Conservation (phyloP, 2,329 filamentous ascomycete species). For the Fusarium ambrosium region DNA sequence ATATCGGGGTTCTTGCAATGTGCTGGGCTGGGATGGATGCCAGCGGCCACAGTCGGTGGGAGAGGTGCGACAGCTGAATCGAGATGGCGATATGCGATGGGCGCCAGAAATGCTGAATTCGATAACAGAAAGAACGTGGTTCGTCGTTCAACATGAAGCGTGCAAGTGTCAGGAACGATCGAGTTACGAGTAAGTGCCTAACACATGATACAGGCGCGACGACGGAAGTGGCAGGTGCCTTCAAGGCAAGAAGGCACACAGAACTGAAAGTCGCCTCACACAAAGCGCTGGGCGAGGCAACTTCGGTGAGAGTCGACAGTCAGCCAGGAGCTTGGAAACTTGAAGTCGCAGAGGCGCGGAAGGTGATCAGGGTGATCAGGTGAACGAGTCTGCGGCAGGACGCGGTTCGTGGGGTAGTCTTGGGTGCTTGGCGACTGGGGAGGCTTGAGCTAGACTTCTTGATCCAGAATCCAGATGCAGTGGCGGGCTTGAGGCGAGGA, state of each 20-base stretch:
- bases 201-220: slow-evolving; percentile 10
- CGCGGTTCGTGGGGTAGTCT: slow-evolving; percentile 22
- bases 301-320: not conserved
- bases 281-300: slow-evolving; percentile 5
- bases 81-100: slow-evolving; percentile 7
- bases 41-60: slow-evolving; percentile 12
- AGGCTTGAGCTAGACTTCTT: slow-evolving; percentile 2
- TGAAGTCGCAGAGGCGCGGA: slow-evolving; percentile 9
- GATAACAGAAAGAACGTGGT: not conserved
- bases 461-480: slow-evolving; percentile 17
- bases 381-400: slow-evolving; percentile 14
- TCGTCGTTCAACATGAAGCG: slow-evolving; percentile 22
- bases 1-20: slow-evolving; percentile 21
- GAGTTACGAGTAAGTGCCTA: slow-evolving; percentile 7
- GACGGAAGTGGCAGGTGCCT: not conserved
- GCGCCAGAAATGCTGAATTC: not conserved
- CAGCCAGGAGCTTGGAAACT: not conserved
- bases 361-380: slow-evolving; percentile 4
- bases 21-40: slow-evolving; percentile 13
- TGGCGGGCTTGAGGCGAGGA: not conserved
- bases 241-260: not conserved
- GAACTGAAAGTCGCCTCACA: not conserved
- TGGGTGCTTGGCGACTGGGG: slow-evolving; percentile 19
- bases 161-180: not conserved
- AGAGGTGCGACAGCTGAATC: slow-evolving; percentile 1